These are phyloP conservation scores for Corylus heterophylla DNA, from an alignment of 306 rosid species.

Conservation along the genomic window DNA sequence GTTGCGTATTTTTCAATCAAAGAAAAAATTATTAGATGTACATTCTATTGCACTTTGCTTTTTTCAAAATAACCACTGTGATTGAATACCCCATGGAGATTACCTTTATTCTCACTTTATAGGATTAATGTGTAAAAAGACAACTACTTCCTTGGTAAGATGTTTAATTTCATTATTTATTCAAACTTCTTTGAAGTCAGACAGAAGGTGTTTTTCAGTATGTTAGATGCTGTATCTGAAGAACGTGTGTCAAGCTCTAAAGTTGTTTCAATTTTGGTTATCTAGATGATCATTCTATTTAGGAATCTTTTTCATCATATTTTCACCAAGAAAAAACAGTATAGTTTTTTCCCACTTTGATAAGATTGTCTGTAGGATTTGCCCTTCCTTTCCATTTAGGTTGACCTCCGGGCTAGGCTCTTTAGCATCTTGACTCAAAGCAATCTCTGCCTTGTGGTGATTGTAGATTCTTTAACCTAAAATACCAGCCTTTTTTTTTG, in stretches of 20 bases:
- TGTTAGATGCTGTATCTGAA: neutral
- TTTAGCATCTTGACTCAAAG: too few species aligned
- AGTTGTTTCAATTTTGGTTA: neutral
- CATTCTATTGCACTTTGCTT: neutral
- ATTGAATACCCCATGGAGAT: neutral
- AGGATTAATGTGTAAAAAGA: too few species aligned
- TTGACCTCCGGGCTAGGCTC: neutral
- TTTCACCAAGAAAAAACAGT: neutral
- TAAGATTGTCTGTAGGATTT: neutral
- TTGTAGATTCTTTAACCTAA: neutral
- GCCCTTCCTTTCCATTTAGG: neutral
- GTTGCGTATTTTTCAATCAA: too few species aligned
- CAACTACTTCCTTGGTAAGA: neutral
- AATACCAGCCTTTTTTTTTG: neutral
- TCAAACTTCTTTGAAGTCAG: neutral
- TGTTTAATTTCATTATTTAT: neutral
- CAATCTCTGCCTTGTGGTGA: neutral
- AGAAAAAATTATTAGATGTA: too few species aligned
- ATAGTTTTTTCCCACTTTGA: neutral
- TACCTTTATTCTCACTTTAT: too few species aligned
- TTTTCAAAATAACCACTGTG: neutral
- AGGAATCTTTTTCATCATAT: neutral
- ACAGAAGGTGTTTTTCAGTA: neutral
- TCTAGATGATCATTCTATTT: neutral
- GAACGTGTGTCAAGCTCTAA: neutral